Evolutionary conservation across 2,329 filamentous ascomycete species (phyloP).

Genomic region (Pyrenophora teres): DNA sequence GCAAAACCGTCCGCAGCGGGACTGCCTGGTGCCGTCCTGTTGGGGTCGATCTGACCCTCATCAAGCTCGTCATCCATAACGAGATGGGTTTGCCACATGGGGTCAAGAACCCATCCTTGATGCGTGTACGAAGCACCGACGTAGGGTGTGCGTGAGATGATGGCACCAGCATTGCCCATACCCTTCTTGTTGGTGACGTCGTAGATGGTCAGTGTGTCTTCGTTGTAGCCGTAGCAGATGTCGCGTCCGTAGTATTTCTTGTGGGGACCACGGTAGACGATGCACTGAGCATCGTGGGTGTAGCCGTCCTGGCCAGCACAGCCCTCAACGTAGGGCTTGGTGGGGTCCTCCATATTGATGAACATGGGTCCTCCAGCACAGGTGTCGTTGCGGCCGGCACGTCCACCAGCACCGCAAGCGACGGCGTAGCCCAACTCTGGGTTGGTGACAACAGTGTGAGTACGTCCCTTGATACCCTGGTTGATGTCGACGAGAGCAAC

Average conservation of each 20-base stretch:
- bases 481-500: constrained; percentile 37
- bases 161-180: constrained; percentile 57
- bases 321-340: constrained; percentile 53
- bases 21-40: constrained; percentile 29
- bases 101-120: constrained; percentile 60
- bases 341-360: constrained; percentile 61
- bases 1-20: constrained; percentile 43
- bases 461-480: constrained; percentile 33
- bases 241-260: constrained; percentile 56
- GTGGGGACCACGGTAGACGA: constrained; percentile 61
- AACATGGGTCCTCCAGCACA: constrained; percentile 62
- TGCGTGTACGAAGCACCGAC: constrained; percentile 62
- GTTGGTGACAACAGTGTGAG: constrained; percentile 46
- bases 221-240: constrained; percentile 64
- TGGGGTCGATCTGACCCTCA: constrained; percentile 41
- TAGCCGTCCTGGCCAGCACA: constrained; percentile 63
- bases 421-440: constrained; percentile 43
- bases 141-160: constrained; percentile 61
- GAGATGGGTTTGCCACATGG: constrained; percentile 43
- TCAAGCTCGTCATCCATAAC: constrained; percentile 48
- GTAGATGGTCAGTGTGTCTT: constrained; percentile 58
- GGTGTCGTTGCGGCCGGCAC: constrained; percentile 35
- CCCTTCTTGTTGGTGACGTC: constrained; percentile 60
- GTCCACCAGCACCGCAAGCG: constrained; percentile 40
- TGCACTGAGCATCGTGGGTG: constrained; percentile 65